Conservation (phyloP, 345 rosid species). For the Abelmoschus esculentus region DNA sequence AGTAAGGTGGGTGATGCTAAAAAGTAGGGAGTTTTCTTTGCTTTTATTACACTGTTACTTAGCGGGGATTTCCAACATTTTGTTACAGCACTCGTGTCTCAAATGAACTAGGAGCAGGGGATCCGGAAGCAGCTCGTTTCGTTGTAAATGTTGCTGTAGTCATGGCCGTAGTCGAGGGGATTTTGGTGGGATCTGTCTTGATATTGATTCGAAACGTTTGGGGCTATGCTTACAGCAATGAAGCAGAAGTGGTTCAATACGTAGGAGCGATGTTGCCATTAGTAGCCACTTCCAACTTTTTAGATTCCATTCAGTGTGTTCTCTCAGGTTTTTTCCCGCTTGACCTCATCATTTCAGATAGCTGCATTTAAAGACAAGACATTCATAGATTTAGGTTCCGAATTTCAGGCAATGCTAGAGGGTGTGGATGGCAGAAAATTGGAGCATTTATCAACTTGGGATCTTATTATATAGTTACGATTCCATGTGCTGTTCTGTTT, state of each 20-base stretch:
- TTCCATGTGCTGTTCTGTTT: conserved; percentile 31
- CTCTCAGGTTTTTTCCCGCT: conserved; percentile 31
- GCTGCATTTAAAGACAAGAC: too few relatives aligned
- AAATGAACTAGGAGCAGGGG: conserved; percentile 30
- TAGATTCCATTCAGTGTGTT: conserved; percentile 42
- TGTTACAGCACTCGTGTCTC: conserved; percentile 28
- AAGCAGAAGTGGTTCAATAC: conserved; percentile 26
- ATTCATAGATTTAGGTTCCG: too few relatives aligned
- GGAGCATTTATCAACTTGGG: conserved; percentile 40
- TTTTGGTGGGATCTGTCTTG: conserved; percentile 1
- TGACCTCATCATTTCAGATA: too few relatives aligned
- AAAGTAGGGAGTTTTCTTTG: not conserved
- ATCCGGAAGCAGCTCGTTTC: conserved; percentile 20
- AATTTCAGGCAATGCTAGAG: conserved; percentile 40
- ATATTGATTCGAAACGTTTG: conserved; percentile 18
- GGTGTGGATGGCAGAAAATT: conserved; percentile 48
- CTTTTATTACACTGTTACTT: too few relatives aligned
- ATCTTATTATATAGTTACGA: conserved; percentile 36
- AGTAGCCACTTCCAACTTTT: conserved; percentile 24
- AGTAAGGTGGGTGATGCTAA: conserved; percentile 38
- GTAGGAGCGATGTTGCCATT: conserved; percentile 34
- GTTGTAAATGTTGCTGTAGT: conserved; percentile 13
- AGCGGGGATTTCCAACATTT: too few relatives aligned
- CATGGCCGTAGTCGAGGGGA: conserved; percentile 15
- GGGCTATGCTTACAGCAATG: conserved; percentile 25